Base-by-base conservation (phyloP, 306 rosid genomes). In the Rosa rugosa region DNA sequence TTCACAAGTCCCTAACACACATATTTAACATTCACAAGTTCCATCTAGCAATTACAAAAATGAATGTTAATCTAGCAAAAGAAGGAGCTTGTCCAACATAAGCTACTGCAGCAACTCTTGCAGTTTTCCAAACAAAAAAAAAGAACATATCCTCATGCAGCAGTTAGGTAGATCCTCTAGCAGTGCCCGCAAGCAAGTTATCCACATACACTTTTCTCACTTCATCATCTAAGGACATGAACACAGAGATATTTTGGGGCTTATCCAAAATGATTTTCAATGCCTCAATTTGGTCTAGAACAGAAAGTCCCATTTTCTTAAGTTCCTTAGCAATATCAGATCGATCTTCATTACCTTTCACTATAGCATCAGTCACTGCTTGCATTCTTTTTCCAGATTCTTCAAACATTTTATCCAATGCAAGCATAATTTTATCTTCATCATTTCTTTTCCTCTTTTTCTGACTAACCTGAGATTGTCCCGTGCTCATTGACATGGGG, bases 391-490 rank as follows among this genome's bases (percentile, higher is more conserved):
- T 65, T 17, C 46, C 46, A 65, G 5, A 5, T 16, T 17, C 47
- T 38, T 66, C 71, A 66, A 66, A 18, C 16, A 38, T 1, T 18
- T 65, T 65, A 14, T 38, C 13, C 16, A 66, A 8, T 66, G 23
- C 27, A 66, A 0, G 9, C 0, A 66, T 13, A 8, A 65, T 5
- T 16, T 3, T 65, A 34, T 65, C 46, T 6, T 65, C 46, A 14
- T 65, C 5, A 65, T 9, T 65, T 65, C 5, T 65, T 65, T 65
- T 65, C 23, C 69, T 64, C 69, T 64, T 64, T 7, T 36, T 64
- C 14, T 6, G 45, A 36, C 45, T 34, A 7, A 6, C 11, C 69
- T 31, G 1, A 34, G 12, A 16, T 36, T 64, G 22, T 6, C 1
- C 1, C 16, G 5, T 51, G 57, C 57, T 17, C 14, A 51, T 17